Conservation (phyloP, 139 green algal genomes). For the Eudorina sp. region DNA sequence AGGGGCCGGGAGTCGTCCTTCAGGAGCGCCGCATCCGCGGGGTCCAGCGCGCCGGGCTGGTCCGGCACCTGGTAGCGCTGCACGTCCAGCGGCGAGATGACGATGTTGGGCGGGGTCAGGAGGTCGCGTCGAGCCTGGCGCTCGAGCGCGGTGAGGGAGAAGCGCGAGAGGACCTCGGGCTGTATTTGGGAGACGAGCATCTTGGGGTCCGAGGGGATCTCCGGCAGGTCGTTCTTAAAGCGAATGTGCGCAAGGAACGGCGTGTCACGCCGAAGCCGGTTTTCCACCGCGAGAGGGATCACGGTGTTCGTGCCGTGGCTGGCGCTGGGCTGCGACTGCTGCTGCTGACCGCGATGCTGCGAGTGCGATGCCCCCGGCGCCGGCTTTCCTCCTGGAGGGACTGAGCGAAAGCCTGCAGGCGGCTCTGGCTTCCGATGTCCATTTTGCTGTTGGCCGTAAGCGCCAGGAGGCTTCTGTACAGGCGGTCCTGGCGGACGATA, state of each 20-base stretch:
- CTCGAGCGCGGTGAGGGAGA: slow-evolving; percentile 76
- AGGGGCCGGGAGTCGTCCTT: slow-evolving; percentile 42
- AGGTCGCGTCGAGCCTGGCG: slow-evolving; percentile 70
- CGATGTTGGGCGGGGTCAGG: slow-evolving; percentile 72
- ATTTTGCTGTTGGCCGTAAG: not conserved
- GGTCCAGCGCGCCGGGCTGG: slow-evolving; percentile 54
- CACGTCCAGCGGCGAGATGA: slow-evolving; percentile 73
- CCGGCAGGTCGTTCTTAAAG: slow-evolving; percentile 80
- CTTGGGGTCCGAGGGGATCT: slow-evolving; percentile 84
- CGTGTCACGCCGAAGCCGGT: slow-evolving; percentile 65
- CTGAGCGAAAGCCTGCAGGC: slow-evolving; percentile 2
- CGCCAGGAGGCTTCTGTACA: not conserved
- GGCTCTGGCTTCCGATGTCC: not conserved
- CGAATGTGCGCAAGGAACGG: slow-evolving; percentile 77
- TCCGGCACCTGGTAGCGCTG: slow-evolving; percentile 66
- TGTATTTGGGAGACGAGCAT: slow-evolving; percentile 73
- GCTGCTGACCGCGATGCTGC: not conserved
- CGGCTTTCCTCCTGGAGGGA: not conserved
- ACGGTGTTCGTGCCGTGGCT: not conserved
- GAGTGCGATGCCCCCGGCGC: not conserved
- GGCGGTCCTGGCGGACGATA: not conserved
- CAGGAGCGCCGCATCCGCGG: slow-evolving; percentile 68
- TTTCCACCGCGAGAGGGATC: slow-evolving; percentile 41
- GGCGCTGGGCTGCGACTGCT: not conserved
- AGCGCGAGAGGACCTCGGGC: slow-evolving; percentile 65